A percentile compares a stretch with the other conserved stretches of the same genome.
phyloP scores from a whole-genome alignment of 306 rosid species.

The Malus sylvestris region DNA sequence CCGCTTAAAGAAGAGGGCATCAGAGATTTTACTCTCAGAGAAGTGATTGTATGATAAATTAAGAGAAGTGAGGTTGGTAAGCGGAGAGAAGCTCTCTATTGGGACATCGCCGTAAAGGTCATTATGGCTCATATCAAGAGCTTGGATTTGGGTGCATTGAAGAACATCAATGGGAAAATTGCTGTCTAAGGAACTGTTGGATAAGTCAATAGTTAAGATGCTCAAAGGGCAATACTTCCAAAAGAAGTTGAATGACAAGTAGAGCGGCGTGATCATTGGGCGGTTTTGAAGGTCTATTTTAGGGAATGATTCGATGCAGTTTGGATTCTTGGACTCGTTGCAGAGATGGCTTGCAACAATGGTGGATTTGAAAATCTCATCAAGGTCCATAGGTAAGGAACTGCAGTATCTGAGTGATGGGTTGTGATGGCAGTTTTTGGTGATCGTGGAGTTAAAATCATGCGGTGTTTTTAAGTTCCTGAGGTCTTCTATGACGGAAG shows the following conservation, averaged over 20 bases:
- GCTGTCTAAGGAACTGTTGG: slow-evolving; percentile 53
- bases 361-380: slow-evolving; percentile 57
- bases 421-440: slow-evolving; percentile 43
- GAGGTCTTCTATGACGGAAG: slow-evolving; percentile 62
- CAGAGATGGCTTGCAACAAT: slow-evolving; percentile 73
- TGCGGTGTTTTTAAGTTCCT: slow-evolving; percentile 47
- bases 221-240: slow-evolving; percentile 66
- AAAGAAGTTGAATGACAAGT: slow-evolving; percentile 65
- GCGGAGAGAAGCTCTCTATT: slow-evolving; percentile 35
- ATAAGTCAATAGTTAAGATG: slow-evolving; percentile 47
- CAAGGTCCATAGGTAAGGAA: slow-evolving; percentile 38
- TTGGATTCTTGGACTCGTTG: slow-evolving; percentile 60
- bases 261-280: slow-evolving; percentile 44
- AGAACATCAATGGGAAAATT: slow-evolving; percentile 47
- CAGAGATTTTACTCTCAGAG: slow-evolving; percentile 41
- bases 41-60: slow-evolving; percentile 55
- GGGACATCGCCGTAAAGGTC: slow-evolving; percentile 51
- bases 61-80: slow-evolving; percentile 43
- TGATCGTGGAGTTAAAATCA: slow-evolving; percentile 55
- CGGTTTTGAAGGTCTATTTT: slow-evolving; percentile 56
- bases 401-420: slow-evolving; percentile 68
- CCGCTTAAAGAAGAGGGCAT: slow-evolving; percentile 36
- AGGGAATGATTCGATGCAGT: slow-evolving; percentile 54
- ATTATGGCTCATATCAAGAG: slow-evolving; percentile 57
- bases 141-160: slow-evolving; percentile 48